Percentiles rank a stretch among this genome's conserved stretches.
Evolutionary conservation across 2,329 filamentous ascomycete species (phyloP).

Genomic region (Furcasterigmium sp.): DNA sequence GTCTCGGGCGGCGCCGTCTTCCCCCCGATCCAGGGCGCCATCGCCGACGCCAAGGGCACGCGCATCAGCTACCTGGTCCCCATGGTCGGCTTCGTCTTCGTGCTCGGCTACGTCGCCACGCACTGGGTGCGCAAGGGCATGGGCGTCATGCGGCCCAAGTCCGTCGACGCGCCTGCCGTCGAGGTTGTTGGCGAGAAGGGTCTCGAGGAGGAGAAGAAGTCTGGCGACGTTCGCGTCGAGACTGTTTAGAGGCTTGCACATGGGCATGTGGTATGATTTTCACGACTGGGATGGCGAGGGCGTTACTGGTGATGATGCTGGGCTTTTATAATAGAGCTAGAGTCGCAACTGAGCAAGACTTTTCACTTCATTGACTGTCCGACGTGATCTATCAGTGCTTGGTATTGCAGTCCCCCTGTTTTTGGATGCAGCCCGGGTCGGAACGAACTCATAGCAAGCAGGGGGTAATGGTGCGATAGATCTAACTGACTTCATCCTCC

Average conservation of each 20-base stretch:
- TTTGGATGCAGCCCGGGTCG: too few species aligned
- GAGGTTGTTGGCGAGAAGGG: slow-evolving; percentile 5
- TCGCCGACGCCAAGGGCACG: slow-evolving; percentile 30
- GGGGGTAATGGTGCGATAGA: too few species aligned
- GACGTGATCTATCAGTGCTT: too few species aligned
- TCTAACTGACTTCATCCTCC: too few species aligned
- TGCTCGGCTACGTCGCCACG: slow-evolving; percentile 21
- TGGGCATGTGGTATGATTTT: too few species aligned
- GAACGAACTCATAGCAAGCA: too few species aligned
- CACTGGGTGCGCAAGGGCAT: slow-evolving; percentile 25
- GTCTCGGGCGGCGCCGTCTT: slow-evolving; percentile 52
- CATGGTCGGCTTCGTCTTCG: slow-evolving; percentile 34
- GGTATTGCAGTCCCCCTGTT: too few species aligned
- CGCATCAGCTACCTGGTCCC: slow-evolving; percentile 37
- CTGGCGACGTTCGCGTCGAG: neutral
- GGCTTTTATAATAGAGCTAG: too few species aligned
- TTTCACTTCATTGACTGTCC: too few species aligned
- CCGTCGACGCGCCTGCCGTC: slow-evolving; percentile 13
- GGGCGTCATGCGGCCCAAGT: slow-evolving; percentile 23
- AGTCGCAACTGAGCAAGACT: too few species aligned
- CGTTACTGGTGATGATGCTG: too few species aligned
- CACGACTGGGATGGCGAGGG: too few species aligned
- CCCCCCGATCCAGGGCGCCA: slow-evolving; percentile 45
- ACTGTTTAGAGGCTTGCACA: neutral
- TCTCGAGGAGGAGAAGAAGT: neutral